A percentile compares a stretch with the other conserved stretches of the same genome.
Evolutionary conservation across 1,284 basidiomycete species (phyloP).

Genomic region (Porodaedalea pini): DNA sequence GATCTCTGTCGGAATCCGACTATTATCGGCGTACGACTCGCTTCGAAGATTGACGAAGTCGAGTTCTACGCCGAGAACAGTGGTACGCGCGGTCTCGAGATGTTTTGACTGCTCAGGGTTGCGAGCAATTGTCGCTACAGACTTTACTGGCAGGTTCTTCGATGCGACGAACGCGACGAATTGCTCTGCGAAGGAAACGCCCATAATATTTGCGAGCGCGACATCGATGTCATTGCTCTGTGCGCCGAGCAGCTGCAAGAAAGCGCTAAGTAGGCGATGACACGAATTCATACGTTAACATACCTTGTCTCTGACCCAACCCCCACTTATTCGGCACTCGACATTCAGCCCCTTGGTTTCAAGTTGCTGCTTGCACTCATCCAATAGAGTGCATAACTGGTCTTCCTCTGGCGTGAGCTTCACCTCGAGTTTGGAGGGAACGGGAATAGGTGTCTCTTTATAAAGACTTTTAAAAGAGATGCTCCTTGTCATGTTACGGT

Average conservation of each 20-base stretch:
- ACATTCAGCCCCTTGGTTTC: conserved; percentile 50
- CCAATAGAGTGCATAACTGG: conserved; percentile 60
- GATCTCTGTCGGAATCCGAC: conserved; percentile 86
- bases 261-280: conserved; percentile 15
- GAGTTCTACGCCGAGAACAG: conserved; percentile 78
- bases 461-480: conserved; percentile 9
- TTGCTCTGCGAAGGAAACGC: conserved; percentile 82
- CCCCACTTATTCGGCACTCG: conserved; percentile 86
- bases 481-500: conserved; percentile 5
- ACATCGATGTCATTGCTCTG: conserved; percentile 94
- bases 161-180: conserved; percentile 68
- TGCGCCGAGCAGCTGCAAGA: conserved; percentile 70
- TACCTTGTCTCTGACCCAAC: conserved; percentile 98
- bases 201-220: conserved; percentile 87
- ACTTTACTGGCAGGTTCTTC: conserved; percentile 56
- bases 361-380: conserved; percentile 60
- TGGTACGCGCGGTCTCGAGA: conserved; percentile 92
- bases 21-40: conserved; percentile 86
- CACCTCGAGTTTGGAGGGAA: conserved; percentile 28
- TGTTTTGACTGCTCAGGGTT: conserved; percentile 99
- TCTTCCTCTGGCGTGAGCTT: conserved; percentile 55
- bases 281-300: conserved; percentile 25
- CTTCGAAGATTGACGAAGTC: conserved; percentile 95
- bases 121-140: conserved; percentile 79
- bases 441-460: conserved; percentile 9